Evolutionary conservation across 108 stramenopile genomes (phyloP).

Genomic region (Cyclostephanos invisitatus): DNA sequence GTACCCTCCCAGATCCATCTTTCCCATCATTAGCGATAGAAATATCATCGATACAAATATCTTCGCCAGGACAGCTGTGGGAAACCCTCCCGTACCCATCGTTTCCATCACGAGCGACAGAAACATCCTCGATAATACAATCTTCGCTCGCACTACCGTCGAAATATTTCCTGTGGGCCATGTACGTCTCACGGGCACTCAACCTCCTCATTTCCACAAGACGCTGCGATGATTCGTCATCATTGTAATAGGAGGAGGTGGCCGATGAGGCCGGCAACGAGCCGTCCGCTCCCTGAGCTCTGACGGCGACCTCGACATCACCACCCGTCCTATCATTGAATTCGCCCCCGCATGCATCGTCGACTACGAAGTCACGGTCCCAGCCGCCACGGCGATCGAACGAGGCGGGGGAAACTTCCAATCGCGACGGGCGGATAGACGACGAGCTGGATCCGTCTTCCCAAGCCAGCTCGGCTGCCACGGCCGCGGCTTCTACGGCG

Average conservation of each 20-base stretch:
- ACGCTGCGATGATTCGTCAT: not conserved
- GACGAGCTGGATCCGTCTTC: not conserved
- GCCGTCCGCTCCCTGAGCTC: not conserved
- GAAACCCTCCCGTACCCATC: too few species aligned
- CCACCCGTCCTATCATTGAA: too few species aligned
- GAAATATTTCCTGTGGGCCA: not conserved
- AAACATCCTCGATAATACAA: not conserved
- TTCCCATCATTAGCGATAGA: too few species aligned
- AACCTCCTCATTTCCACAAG: not conserved
- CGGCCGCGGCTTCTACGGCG: not conserved
- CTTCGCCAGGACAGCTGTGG: too few species aligned
- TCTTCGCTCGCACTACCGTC: not conserved
- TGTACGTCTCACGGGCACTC: not conserved
- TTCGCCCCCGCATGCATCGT: too few species aligned
- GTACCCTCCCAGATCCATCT: too few species aligned
- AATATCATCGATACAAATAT: too few species aligned
- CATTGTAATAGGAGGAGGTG: not conserved
- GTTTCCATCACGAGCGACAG: too few species aligned
- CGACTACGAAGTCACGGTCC: not conserved
- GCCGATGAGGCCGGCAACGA: not conserved
- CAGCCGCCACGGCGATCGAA: not conserved
- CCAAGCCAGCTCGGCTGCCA: slow-evolving; percentile 2
- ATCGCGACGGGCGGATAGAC: not conserved
- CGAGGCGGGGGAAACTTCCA: not conserved
- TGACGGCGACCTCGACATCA: too few species aligned